These are phyloP conservation scores for Mycena venus DNA, from an alignment of 768 basidiomycete species.

Conservation along the genomic window DNA sequence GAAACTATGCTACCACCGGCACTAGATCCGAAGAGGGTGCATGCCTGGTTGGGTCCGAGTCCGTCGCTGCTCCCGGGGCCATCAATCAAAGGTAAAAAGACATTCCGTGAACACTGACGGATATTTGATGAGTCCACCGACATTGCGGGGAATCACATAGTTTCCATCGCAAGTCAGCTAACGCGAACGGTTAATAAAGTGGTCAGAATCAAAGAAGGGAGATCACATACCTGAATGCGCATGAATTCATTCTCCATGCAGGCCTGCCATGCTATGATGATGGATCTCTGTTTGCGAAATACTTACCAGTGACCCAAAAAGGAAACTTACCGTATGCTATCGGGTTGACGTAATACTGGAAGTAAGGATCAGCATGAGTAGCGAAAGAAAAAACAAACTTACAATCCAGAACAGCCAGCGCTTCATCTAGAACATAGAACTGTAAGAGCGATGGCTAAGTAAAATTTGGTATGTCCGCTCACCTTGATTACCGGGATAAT, in stretches of 20 bases:
- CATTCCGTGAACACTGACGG: constrained; percentile 59
- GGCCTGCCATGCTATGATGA: constrained; percentile 73
- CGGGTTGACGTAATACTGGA: constrained; percentile 84
- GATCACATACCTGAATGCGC: constrained; percentile 66
- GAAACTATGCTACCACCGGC: constrained; percentile 67
- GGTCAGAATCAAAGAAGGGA: constrained; percentile 22
- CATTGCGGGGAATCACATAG: constrained; percentile 76
- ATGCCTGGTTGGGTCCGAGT: constrained; percentile 79
- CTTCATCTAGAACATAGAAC: constrained; percentile 64
- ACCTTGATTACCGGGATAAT: constrained; percentile 69
- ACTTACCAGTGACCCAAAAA: neutral
- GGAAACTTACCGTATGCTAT: constrained; percentile 71
- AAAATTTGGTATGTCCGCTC: neutral
- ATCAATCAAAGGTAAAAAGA: constrained; percentile 33
- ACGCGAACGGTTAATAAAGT: constrained; percentile 9
- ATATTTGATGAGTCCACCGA: constrained; percentile 67
- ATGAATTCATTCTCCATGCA: constrained; percentile 91
- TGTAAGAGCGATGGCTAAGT: neutral
- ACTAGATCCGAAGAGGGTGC: constrained; percentile 78
- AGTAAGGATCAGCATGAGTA: neutral
- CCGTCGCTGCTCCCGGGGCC: constrained; percentile 51
- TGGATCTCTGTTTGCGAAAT: neutral
- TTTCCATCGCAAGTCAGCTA: constrained; percentile 76
- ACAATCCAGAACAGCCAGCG: constrained; percentile 91
- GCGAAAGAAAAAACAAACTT: constrained; percentile 39